A percentile compares a stretch with the other conserved stretches of the same genome.
These are phyloP conservation scores for Lasiosphaeris hirsuta DNA, from an alignment of 495 filamentous ascomycete genomes.

Conservation along the genomic window DNA sequence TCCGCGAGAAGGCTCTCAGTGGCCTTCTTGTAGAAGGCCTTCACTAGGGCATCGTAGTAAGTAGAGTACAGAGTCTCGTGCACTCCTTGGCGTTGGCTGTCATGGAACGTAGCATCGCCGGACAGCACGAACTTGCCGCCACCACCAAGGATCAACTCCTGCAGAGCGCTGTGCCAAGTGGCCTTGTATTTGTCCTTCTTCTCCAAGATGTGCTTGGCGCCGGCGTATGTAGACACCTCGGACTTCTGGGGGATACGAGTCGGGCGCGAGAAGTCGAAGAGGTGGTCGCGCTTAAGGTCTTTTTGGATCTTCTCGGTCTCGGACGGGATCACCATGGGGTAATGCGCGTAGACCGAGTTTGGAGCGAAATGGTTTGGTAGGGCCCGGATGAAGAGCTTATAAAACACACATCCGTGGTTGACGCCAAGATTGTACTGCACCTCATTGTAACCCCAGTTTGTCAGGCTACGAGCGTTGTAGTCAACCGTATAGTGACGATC, in stretches of 20 bases:
- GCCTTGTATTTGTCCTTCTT: slow-evolving; percentile 61
- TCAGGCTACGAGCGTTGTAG: slow-evolving; percentile 72
- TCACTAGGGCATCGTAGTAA: slow-evolving; percentile 55
- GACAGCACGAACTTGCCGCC: slow-evolving; percentile 54
- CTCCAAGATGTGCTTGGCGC: slow-evolving; percentile 60
- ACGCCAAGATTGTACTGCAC: slow-evolving; percentile 51
- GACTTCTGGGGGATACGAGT: slow-evolving; percentile 47
- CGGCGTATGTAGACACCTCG: slow-evolving; percentile 58
- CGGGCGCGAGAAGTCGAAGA: slow-evolving; percentile 71
- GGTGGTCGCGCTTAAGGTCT: slow-evolving; percentile 62
- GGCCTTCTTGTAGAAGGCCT: slow-evolving; percentile 60
- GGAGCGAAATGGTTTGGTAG: slow-evolving; percentile 77
- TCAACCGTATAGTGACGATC: slow-evolving; percentile 80
- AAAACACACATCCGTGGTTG: slow-evolving; percentile 79
- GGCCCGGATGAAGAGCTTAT: slow-evolving; percentile 74
- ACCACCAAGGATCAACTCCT: slow-evolving; percentile 45
- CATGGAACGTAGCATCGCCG: slow-evolving; percentile 48
- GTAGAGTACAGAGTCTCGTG: slow-evolving; percentile 55
- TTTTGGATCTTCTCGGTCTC: slow-evolving; percentile 75
- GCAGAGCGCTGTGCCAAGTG: slow-evolving; percentile 57
- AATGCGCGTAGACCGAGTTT: slow-evolving; percentile 85
- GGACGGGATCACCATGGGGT: slow-evolving; percentile 68
- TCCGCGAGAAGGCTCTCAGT: slow-evolving; percentile 62
- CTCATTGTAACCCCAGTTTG: slow-evolving; percentile 69
- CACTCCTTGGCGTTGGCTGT: slow-evolving; percentile 50